Evolutionary conservation across 495 filamentous ascomycete species (phyloP), one percentile per base, ranked within the genome.

Genomic region (Letharia columbiana): DNA sequence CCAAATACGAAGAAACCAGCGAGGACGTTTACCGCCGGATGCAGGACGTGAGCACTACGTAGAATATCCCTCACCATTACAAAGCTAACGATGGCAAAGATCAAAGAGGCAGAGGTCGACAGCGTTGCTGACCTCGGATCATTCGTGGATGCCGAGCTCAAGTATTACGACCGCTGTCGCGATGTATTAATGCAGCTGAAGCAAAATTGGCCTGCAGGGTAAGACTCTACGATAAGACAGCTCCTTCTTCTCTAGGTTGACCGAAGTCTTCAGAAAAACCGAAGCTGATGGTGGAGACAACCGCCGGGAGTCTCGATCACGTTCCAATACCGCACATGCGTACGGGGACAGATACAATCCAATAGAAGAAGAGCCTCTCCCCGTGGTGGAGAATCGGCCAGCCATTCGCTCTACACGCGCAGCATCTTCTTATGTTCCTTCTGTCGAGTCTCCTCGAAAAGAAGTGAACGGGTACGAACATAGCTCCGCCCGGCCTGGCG

Each of bases 1-100:
- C 90, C 66, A 98, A 97, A 75, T 98, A 96, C 71, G 94, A 96
- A 71, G 95, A 98, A 75, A 89, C 91, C 9, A 96, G 85, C 67
- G 94, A 98, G 68, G 94, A 98, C 70, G 93, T 98, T 66, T 81
- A 86, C 68, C 86, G 93, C 68, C 84, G 94, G 63, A 98, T 98
- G 95, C 84, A 94, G 75, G 94, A 98, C 69, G 68, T 70, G 45
- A 62, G 68, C 41, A n/a, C 10, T 40, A 60, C 47, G 28, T 17
- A 41, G 37, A 39, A 23, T 18, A 11, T 50, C n/a, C 35, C 11
- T 8, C 11, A 54, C n/a, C 31, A 41, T 12, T 5, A 23, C 33
- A 57, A 10, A 50, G 50, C 63, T 61, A 11, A 62, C 3, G 23
- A 44, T 41, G 17, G 47, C 6, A 9, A 44, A 70, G 68, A 96